Evolutionary conservation across 192 early-diverging fungal genomes (phyloP).

Genomic region (Backusella tarrabulga): DNA sequence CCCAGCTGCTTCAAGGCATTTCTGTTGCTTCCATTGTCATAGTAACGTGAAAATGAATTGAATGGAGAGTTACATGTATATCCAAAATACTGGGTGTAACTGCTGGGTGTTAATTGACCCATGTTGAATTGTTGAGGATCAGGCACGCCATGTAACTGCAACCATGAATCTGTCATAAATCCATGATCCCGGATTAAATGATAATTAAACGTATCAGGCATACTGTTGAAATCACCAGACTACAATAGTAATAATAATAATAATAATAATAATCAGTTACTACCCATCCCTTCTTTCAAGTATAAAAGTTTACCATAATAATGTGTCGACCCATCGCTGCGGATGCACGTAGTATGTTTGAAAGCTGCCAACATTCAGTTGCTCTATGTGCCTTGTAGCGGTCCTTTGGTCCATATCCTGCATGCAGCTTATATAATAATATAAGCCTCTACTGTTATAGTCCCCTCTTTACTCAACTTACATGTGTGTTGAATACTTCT

Average conservation of each 20-base stretch:
- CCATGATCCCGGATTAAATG: conserved; percentile 43
- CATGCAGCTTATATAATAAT: conserved; percentile 44
- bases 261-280: background rate
- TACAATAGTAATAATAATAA: conserved; percentile 8
- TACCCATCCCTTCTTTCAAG: background rate
- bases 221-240: conserved; percentile 56
- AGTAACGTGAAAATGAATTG: conserved; percentile 43
- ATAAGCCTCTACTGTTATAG: background rate
- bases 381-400: conserved; percentile 46
- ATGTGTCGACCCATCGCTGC: conserved; percentile 49
- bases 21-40: conserved; percentile 24
- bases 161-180: conserved; percentile 53
- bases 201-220: conserved; percentile 42
- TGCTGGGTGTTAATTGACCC: background rate
- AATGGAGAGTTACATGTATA: conserved; percentile 50
- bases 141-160: conserved; percentile 26
- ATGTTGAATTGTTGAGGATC: background rate
- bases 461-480: conserved; percentile 29
- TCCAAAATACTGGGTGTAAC: conserved; percentile 26
- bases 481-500: conserved; percentile 59
- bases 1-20: conserved; percentile 22
- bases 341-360: conserved; percentile 41
- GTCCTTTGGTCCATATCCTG: conserved; percentile 46
- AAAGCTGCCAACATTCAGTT: conserved; percentile 52
- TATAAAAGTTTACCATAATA: conserved; percentile 42